Conservation (phyloP, 108 stramenopile species). For the Mayamaea pseudoterrestris region DNA sequence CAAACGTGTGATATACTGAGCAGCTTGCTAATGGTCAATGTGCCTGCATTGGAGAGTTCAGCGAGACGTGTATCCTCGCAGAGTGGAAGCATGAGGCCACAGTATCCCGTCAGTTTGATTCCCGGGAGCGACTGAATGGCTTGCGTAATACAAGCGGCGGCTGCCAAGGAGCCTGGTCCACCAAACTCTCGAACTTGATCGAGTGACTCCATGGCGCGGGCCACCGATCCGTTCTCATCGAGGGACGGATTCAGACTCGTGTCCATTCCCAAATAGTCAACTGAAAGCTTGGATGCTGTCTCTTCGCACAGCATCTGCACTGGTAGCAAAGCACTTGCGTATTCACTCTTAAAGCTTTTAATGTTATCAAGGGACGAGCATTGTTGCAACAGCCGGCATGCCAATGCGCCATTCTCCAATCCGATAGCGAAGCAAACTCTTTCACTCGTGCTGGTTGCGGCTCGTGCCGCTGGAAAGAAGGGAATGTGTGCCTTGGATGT, state of each 20-base stretch:
- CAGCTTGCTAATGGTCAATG: slow-evolving; percentile 32
- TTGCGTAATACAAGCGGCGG: slow-evolving; percentile 60
- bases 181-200: slow-evolving; percentile 60
- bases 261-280: slow-evolving; percentile 59
- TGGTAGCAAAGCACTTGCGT: slow-evolving; percentile 39
- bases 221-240: slow-evolving; percentile 49
- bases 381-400: slow-evolving; percentile 22
- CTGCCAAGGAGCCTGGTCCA: slow-evolving; percentile 50
- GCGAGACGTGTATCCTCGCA: slow-evolving; percentile 67
- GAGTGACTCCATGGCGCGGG: slow-evolving; percentile 59
- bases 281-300: neutral
- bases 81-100: slow-evolving; percentile 78
- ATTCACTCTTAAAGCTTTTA: slow-evolving; percentile 16
- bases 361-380: slow-evolving; percentile 32
- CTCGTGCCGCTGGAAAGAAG: slow-evolving; percentile 72
- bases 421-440: slow-evolving; percentile 81
- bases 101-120: slow-evolving; percentile 56
- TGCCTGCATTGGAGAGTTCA: slow-evolving; percentile 21
- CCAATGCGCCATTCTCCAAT: slow-evolving; percentile 69
- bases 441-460: slow-evolving; percentile 8
- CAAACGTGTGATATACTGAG: slow-evolving; percentile 65
- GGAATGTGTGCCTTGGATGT: slow-evolving; percentile 38
- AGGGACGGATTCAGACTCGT: slow-evolving; percentile 73
- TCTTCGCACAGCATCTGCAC: slow-evolving; percentile 32
- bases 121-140: slow-evolving; percentile 50